These are phyloP conservation scores for Alternaria postmessia DNA, from an alignment of 2,329 filamentous ascomycete species.

Conservation along the genomic window DNA sequence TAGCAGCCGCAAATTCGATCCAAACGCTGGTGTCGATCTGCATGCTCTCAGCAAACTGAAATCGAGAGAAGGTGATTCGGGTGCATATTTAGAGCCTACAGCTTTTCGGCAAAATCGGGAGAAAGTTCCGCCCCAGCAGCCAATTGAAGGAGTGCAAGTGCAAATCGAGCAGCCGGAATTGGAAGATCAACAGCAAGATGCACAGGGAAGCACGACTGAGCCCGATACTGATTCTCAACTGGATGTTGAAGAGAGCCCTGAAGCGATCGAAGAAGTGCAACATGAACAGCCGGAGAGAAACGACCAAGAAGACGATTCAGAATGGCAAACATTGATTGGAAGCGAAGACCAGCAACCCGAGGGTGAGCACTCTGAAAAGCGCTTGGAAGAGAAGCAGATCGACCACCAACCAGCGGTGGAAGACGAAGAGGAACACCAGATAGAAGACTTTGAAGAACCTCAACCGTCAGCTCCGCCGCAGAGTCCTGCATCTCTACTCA, in stretches of 20 bases:
- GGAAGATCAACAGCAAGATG: conserved; percentile 17
- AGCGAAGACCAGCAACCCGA: conserved; percentile 9
- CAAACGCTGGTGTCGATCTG: conserved; percentile 33
- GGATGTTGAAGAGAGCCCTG: background rate
- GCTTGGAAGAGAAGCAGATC: background rate
- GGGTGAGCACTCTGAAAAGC: conserved; percentile 15
- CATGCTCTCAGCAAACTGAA: conserved; percentile 31
- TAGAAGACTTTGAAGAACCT: conserved; percentile 12
- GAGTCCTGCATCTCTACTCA: conserved; percentile 32
- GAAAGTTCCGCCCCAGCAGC: conserved; percentile 8
- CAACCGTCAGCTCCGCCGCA: conserved; percentile 27
- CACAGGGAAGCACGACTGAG: conserved; percentile 5
- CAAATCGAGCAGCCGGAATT: conserved; percentile 6
- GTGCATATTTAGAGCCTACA: conserved; percentile 18
- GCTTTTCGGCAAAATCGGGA: conserved; percentile 14
- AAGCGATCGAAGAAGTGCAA: background rate
- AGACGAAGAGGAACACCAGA: background rate
- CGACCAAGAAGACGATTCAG: background rate
- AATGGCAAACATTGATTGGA: background rate
- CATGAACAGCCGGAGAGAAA: background rate
- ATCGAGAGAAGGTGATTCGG: conserved; percentile 29
- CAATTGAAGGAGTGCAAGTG: conserved; percentile 9
- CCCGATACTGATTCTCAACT: conserved; percentile 6
- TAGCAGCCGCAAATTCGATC: conserved; percentile 43
- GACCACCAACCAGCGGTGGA: background rate